Percentiles rank a stretch among this genome's conserved stretches.
Conservation (phyloP, 208 protist species). For the Trypanosoma boissoni region DNA sequence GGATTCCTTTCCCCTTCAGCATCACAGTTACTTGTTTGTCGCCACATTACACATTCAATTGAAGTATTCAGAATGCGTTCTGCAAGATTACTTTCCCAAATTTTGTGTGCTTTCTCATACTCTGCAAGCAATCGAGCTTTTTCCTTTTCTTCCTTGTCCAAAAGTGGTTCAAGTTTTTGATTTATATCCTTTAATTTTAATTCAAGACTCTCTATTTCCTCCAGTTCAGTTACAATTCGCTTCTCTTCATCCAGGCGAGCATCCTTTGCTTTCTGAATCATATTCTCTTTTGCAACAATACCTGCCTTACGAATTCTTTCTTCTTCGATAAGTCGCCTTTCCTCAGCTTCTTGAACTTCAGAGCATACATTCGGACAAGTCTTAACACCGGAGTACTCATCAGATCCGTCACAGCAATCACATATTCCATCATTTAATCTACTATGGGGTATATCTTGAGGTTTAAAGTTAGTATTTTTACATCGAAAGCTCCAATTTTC, state of each 20-base stretch:
- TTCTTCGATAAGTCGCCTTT: conserved; percentile 22
- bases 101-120: conserved; percentile 26
- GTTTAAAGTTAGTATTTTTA: conserved; percentile 53
- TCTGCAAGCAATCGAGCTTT: conserved; percentile 18
- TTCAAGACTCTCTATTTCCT: conserved; percentile 12
- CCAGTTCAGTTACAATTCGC: conserved; percentile 23
- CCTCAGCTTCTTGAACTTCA: conserved; percentile 30
- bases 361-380: conserved; percentile 70
- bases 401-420: conserved; percentile 94
- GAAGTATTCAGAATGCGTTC: not conserved
- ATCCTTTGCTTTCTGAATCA: conserved; percentile 21
- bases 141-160: conserved; percentile 32
- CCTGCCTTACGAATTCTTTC: conserved; percentile 20
- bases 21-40: conserved; percentile 38
- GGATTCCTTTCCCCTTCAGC: conserved; percentile 15
- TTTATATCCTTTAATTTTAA: conserved; percentile 4
- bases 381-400: conserved; percentile 54
- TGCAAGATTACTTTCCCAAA: conserved; percentile 14
- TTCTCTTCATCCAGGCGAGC: conserved; percentile 22
- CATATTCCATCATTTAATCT: conserved; percentile 91
- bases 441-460: conserved; percentile 52
- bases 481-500: conserved; percentile 75
- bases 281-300: conserved; percentile 28
- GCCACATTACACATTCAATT: conserved; percentile 38
- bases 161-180: conserved; percentile 19